Percentiles rank a stretch among this genome's conserved stretches.
These are phyloP conservation scores for Asterochloris erici DNA, from an alignment of 139 green algal species.

Conservation along the genomic window DNA sequence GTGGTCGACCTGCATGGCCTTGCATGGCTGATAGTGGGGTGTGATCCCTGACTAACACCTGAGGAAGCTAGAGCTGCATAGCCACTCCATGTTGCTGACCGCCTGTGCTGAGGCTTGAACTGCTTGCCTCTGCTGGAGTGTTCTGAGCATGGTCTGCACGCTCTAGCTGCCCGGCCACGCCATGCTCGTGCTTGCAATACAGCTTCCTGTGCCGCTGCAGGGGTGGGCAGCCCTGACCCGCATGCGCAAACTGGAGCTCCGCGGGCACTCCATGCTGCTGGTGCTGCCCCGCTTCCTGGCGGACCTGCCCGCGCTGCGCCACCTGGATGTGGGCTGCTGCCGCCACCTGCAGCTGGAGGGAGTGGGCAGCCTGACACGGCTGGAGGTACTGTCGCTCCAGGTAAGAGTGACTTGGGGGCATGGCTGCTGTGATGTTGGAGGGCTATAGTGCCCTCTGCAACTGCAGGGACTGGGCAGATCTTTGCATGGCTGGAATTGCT, in stretches of 20 bases:
- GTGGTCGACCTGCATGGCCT: too few relatives aligned
- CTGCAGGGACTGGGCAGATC: slow-evolving; percentile 21
- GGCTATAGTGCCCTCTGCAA: slow-evolving; percentile 29
- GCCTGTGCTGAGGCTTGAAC: too few relatives aligned
- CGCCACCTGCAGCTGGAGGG: slow-evolving; percentile 20
- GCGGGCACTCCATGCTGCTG: slow-evolving; percentile 41
- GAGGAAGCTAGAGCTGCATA: too few relatives aligned
- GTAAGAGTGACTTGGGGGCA: too few relatives aligned
- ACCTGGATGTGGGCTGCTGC: slow-evolving; percentile 45
- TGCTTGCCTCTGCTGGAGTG: too few relatives aligned
- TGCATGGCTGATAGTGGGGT: too few relatives aligned
- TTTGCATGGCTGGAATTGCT: slow-evolving; percentile 44
- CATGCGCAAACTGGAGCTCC: slow-evolving; percentile 32
- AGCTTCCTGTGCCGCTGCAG: too few relatives aligned
- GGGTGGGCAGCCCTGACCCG: slow-evolving; percentile 9
- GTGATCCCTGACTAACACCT: too few relatives aligned
- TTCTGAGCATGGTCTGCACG: too few relatives aligned
- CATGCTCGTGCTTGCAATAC: neutral
- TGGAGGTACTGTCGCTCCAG: slow-evolving; percentile 33
- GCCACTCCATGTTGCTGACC: too few relatives aligned
- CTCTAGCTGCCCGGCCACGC: too few relatives aligned
- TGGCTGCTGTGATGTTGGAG: too few relatives aligned
- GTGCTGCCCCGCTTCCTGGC: slow-evolving; percentile 12
- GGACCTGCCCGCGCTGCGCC: neutral
- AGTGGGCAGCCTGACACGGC: slow-evolving; percentile 30